Conservation (phyloP, 1,139 yeast species). For the Blastobotrys elegans region DNA sequence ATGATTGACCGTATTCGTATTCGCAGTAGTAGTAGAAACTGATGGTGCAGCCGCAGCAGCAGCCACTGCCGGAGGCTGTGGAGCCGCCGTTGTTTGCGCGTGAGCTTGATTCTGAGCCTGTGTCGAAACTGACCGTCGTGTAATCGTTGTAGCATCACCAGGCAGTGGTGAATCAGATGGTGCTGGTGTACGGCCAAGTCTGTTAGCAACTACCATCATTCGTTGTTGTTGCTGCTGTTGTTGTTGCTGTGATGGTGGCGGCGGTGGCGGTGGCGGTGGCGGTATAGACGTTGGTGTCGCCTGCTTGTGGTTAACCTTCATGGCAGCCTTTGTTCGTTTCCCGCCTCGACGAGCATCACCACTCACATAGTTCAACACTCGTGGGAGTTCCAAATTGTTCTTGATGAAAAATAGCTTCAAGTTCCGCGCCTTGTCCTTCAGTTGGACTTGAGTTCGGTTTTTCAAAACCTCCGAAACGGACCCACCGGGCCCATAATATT, state of each 20-base stretch:
- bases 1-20: not conserved
- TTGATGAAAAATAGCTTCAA: slow-evolving; percentile 85
- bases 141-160: not conserved
- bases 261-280: not conserved
- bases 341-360: slow-evolving; percentile 64
- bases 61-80: not conserved
- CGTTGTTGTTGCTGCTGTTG: no score
- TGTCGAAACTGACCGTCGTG: no score
- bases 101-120: no score
- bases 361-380: slow-evolving; percentile 72
- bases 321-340: not conserved
- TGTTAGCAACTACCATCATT: not conserved
- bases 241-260: not conserved
- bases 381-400: slow-evolving; percentile 55
- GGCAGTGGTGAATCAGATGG: not conserved
- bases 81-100: not conserved
- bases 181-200: not conserved
- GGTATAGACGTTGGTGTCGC: not conserved
- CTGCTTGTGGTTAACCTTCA: slow-evolving; percentile 29
- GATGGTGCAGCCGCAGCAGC: not conserved
- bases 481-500: slow-evolving; percentile 90
- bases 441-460: slow-evolving; percentile 82
- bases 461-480: slow-evolving; percentile 74
- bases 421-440: slow-evolving; percentile 93
- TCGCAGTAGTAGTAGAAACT: not conserved